phyloP scores from a whole-genome alignment of 2,329 filamentous ascomycete species.

The Juglanconis oblonga region DNA sequence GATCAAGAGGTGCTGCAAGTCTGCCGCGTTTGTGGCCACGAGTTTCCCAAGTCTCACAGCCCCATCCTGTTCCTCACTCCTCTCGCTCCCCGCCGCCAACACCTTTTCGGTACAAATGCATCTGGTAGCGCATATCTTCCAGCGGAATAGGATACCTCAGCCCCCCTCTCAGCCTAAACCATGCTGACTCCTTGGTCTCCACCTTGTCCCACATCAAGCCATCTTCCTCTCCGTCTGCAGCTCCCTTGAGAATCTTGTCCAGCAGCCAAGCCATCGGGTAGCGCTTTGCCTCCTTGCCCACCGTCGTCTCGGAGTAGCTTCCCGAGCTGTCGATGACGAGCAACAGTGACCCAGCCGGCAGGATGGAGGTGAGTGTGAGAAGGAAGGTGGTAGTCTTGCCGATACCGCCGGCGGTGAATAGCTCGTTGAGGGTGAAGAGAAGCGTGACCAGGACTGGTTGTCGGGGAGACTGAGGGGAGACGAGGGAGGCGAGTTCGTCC shows the following conservation, averaged over 20 bases:
- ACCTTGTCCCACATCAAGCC: conserved; percentile 67
- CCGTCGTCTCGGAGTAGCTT: conserved; percentile 79
- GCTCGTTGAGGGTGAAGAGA: conserved; percentile 93
- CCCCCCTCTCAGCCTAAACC: conserved; percentile 71
- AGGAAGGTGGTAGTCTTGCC: conserved; percentile 75
- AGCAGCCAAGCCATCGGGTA: conserved; percentile 96
- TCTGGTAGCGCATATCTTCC: conserved; percentile 94
- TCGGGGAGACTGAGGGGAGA: conserved; percentile 27
- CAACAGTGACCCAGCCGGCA: conserved; percentile 62
- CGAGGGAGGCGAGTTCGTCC: conserved; percentile 30
- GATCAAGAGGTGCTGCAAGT: background rate
- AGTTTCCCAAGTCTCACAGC: too few relatives aligned
- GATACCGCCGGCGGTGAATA: conserved; percentile 75
- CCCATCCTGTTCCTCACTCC: background rate
- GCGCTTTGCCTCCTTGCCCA: conserved; percentile 60
- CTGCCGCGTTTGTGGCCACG: background rate
- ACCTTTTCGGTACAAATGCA: conserved; percentile 69
- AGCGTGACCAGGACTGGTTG: conserved; percentile 64
- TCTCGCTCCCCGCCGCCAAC: background rate
- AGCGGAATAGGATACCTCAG: conserved; percentile 79
- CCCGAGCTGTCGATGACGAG: conserved; percentile 91
- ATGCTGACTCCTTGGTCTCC: conserved; percentile 71
- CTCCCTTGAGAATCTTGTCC: conserved; percentile 70
- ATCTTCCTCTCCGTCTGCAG: conserved; percentile 70
- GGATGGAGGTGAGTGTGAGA: conserved; percentile 58